phyloP scores from a whole-genome alignment of 1,284 basidiomycete genomes.

The Fomitopsis betulina region DNA sequence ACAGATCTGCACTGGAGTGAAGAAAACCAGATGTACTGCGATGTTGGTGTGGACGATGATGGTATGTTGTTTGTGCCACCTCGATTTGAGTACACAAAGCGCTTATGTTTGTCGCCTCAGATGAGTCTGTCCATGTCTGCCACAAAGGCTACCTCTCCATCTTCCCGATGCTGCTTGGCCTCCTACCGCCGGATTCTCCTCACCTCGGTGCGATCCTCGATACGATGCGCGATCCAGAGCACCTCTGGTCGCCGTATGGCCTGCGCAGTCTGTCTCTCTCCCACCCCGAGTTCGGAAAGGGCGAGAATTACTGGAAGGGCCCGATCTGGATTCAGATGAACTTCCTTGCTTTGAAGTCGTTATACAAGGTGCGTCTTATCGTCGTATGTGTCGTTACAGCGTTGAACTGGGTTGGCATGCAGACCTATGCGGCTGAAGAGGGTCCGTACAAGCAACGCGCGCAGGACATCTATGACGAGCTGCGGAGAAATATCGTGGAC shows the following conservation, averaged over 20 bases:
- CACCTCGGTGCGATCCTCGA: conserved; percentile 79
- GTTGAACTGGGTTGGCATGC: background rate
- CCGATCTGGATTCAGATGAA: conserved; percentile 98
- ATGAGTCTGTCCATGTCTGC: conserved; percentile 88
- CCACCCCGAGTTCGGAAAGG: conserved; percentile 85
- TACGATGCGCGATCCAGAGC: conserved; percentile 71
- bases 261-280: conserved; percentile 81
- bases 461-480: conserved; percentile 70
- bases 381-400: background rate
- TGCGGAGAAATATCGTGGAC: conserved; percentile 79
- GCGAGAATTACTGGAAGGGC: conserved; percentile 96
- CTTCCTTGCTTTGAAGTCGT: conserved; percentile 76
- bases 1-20: conserved; percentile 92
- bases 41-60: conserved; percentile 79
- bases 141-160: conserved; percentile 90
- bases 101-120: conserved; percentile 37
- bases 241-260: conserved; percentile 90
- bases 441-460: conserved; percentile 80
- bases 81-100: background rate
- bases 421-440: conserved; percentile 77
- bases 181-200: conserved; percentile 72
- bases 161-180: conserved; percentile 84
- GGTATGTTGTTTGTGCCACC: conserved; percentile 41
- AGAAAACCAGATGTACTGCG: conserved; percentile 88
- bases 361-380: conserved; percentile 58